These are phyloP conservation scores for Choiromyces venosus DNA, from an alignment of 495 filamentous ascomycete genomes.

Conservation along the genomic window DNA sequence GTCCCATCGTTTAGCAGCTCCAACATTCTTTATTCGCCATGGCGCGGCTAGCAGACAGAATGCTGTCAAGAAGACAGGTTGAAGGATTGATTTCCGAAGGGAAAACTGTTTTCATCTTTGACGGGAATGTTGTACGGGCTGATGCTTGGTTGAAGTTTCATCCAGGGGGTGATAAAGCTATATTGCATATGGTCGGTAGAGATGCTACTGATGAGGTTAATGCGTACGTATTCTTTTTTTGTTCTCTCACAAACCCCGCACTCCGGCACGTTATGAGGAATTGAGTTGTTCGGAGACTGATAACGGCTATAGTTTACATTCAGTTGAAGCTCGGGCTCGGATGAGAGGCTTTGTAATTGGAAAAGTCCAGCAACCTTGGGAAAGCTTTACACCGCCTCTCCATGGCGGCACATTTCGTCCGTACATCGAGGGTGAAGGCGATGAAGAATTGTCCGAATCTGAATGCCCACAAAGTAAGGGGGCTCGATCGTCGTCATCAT, in stretches of 20 bases:
- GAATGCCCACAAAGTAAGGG: conserved; percentile 24
- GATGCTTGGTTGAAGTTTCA: conserved; percentile 86
- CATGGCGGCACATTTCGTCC: conserved; percentile 81
- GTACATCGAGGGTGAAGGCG: conserved; percentile 45
- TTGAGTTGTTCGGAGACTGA: conserved; percentile 8
- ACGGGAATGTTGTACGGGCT: conserved; percentile 73
- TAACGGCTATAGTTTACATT: conserved; percentile 63
- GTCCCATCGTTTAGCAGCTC: not conserved
- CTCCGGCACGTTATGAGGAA: not conserved
- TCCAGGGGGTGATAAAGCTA: conserved; percentile 87
- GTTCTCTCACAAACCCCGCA: not conserved
- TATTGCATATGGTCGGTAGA: conserved; percentile 89
- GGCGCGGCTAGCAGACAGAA: conserved; percentile 35
- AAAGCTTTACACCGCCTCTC: conserved; percentile 84
- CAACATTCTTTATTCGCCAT: conserved; percentile 23
- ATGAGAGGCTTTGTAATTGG: conserved; percentile 86
- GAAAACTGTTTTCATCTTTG: conserved; percentile 71
- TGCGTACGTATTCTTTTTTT: conserved; percentile 57
- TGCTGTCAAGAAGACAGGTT: conserved; percentile 67
- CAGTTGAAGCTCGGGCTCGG: conserved; percentile 62
- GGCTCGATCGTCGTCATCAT: conserved; percentile 36
- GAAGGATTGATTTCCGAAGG: conserved; percentile 85
- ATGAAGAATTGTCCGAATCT: conserved; percentile 41
- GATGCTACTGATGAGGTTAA: conserved; percentile 96
- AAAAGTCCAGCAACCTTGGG: conserved; percentile 72